Conservation (phyloP, 495 filamentous ascomycete species). For the Tuber borchii region DNA sequence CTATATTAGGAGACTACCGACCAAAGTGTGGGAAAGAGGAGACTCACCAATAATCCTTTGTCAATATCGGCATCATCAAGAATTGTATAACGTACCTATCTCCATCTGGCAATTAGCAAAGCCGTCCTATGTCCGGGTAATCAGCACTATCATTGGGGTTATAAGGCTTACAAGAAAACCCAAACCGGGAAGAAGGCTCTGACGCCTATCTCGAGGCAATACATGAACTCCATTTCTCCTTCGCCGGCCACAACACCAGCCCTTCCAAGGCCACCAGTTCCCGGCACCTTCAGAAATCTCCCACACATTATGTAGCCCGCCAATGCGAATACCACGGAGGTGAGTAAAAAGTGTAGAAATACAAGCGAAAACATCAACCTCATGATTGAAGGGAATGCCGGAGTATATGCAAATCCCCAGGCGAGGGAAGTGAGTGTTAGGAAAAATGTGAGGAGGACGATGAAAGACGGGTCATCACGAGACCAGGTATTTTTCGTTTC, state of each 20-base stretch:
- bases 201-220: conserved; percentile 73
- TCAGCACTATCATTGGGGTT: neutral
- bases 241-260: conserved; percentile 46
- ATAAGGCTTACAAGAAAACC: conserved; percentile 51
- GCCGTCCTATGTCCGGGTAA: neutral
- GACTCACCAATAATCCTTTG: conserved; percentile 49
- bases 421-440: conserved; percentile 64
- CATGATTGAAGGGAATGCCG: conserved; percentile 52
- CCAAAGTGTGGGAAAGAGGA: conserved; percentile 39
- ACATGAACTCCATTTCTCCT: conserved; percentile 65
- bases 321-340: conserved; percentile 56
- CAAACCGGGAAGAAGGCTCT: conserved; percentile 70
- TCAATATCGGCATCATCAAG: conserved; percentile 58
- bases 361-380: conserved; percentile 59
- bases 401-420: conserved; percentile 65
- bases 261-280: conserved; percentile 46
- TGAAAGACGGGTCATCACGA: conserved; percentile 68
- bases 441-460: conserved; percentile 70
- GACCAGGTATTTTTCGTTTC: conserved; percentile 76
- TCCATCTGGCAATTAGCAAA: conserved; percentile 15
- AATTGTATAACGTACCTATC: conserved; percentile 61
- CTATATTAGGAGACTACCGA: conserved; percentile 41
- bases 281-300: conserved; percentile 55
- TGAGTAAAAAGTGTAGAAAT: conserved; percentile 60
- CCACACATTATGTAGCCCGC: conserved; percentile 61